Evolutionary conservation across 352 stramenopile species (phyloP).

Genomic region (Pythium phragmitis): DNA sequence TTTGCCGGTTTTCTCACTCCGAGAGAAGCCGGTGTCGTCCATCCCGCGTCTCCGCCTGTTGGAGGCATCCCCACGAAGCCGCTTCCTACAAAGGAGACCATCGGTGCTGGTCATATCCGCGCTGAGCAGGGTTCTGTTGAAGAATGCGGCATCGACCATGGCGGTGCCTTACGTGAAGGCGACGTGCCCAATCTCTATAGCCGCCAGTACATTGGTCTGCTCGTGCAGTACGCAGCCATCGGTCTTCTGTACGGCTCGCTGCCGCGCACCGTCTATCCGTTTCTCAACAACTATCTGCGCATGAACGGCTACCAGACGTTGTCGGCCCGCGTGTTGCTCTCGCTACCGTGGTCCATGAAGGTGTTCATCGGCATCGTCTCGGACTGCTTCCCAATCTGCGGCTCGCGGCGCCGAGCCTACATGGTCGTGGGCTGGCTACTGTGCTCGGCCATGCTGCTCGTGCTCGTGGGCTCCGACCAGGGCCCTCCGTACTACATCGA

Average conservation of each 20-base stretch:
- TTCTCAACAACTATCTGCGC: constrained; percentile 74
- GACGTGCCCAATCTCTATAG: constrained; percentile 54
- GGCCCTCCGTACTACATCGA: constrained; percentile 59
- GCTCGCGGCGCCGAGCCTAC: constrained; percentile 58
- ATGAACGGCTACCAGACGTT: constrained; percentile 67
- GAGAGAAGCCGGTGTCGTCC: neutral
- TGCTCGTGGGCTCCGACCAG: constrained; percentile 42
- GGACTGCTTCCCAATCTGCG: constrained; percentile 63
- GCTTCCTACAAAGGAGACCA: neutral
- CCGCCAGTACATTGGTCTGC: constrained; percentile 50
- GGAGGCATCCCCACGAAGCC: neutral
- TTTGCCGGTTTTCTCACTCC: neutral
- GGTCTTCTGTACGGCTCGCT: constrained; percentile 61
- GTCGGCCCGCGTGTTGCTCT: constrained; percentile 57
- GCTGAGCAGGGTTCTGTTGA: neutral
- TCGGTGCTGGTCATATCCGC: neutral
- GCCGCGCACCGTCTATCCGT: constrained; percentile 62
- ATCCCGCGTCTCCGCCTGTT: neutral
- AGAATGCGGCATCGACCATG: neutral
- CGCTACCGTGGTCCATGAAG: constrained; percentile 64
- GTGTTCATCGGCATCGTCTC: constrained; percentile 64
- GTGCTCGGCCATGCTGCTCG: constrained; percentile 49
- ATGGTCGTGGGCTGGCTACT: constrained; percentile 69
- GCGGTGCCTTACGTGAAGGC: constrained; percentile 30
- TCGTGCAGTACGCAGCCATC: constrained; percentile 69